Conservation (phyloP, 2,329 filamentous ascomycete genomes). For the Pseudogymnoascus verrucosus region DNA sequence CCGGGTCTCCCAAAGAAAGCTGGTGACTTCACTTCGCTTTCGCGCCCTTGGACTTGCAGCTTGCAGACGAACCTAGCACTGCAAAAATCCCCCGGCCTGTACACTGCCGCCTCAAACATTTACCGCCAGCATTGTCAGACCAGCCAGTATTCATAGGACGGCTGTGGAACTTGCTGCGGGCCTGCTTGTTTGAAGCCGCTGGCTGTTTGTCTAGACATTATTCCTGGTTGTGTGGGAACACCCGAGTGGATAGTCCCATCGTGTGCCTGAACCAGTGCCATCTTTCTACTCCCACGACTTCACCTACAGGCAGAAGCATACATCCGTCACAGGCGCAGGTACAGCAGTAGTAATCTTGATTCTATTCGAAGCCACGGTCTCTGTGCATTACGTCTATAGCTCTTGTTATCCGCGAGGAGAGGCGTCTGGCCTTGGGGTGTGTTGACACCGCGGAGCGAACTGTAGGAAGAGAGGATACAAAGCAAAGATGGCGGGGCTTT, state of each 20-base stretch:
- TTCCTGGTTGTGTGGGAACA: slow-evolving; percentile 1
- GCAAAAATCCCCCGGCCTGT: neutral
- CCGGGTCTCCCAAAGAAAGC: neutral
- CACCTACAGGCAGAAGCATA: neutral
- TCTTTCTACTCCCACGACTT: neutral
- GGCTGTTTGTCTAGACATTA: neutral
- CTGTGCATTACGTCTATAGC: slow-evolving; percentile 2
- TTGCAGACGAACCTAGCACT: neutral
- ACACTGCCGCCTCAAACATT: neutral
- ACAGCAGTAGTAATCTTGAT: slow-evolving; percentile 1
- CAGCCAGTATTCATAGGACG: neutral
- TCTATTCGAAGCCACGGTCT: neutral
- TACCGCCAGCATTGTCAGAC: neutral
- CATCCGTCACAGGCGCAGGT: neutral
- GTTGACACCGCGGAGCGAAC: neutral
- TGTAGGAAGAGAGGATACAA: slow-evolving; percentile 13
- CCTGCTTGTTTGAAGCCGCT: neutral
- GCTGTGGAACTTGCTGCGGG: neutral
- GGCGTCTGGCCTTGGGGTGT: neutral
- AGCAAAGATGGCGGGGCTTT: slow-evolving; percentile 74
- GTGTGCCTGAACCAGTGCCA: neutral
- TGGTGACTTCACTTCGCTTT: neutral
- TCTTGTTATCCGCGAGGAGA: neutral
- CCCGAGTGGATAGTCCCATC: slow-evolving; percentile 7
- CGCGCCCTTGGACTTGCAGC: neutral